phyloP scores from a whole-genome alignment of 2,329 filamentous ascomycete species.

The Cyclaneusma minus region DNA sequence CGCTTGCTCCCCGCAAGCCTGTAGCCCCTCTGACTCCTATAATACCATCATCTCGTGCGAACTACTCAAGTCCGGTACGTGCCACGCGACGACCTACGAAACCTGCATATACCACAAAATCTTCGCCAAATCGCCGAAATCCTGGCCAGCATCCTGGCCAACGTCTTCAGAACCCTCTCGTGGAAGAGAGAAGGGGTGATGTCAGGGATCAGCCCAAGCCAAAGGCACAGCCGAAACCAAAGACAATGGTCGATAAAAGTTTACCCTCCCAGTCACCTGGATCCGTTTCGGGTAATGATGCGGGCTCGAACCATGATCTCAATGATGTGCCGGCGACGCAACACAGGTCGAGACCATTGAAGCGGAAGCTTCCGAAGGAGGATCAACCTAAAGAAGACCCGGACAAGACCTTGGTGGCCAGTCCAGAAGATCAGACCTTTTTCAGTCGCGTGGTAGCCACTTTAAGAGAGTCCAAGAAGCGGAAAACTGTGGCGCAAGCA shows the following conservation, averaged over 20 bases:
- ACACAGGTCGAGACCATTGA: background rate
- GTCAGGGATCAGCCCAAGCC: constrained; percentile 3
- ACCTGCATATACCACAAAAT: too few species aligned
- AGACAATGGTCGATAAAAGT: constrained; percentile 5
- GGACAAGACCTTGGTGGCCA: constrained; percentile 10
- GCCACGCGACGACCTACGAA: too few species aligned
- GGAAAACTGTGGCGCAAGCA: constrained; percentile 13
- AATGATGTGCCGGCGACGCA: background rate
- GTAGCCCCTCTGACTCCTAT: too few species aligned
- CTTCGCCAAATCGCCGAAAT: too few species aligned
- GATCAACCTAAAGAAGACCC: constrained; percentile 4
- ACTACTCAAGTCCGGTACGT: too few species aligned
- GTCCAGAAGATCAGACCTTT: constrained; percentile 7
- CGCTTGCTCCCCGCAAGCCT: too few species aligned
- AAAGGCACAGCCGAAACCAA: constrained; percentile 10
- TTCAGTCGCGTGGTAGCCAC: constrained; percentile 6
- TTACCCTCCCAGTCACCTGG: too few species aligned
- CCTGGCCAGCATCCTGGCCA: too few species aligned
- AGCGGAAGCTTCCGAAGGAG: constrained; percentile 2
- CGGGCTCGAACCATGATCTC: constrained; percentile 2
- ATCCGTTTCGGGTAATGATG: too few species aligned
- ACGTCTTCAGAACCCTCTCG: too few species aligned
- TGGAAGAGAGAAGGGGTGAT: too few species aligned
- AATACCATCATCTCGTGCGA: too few species aligned
- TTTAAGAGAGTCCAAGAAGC: constrained; percentile 3